These are phyloP conservation scores for Podila minutissima DNA, from an alignment of 192 early-diverging fungal species.

Conservation along the genomic window DNA sequence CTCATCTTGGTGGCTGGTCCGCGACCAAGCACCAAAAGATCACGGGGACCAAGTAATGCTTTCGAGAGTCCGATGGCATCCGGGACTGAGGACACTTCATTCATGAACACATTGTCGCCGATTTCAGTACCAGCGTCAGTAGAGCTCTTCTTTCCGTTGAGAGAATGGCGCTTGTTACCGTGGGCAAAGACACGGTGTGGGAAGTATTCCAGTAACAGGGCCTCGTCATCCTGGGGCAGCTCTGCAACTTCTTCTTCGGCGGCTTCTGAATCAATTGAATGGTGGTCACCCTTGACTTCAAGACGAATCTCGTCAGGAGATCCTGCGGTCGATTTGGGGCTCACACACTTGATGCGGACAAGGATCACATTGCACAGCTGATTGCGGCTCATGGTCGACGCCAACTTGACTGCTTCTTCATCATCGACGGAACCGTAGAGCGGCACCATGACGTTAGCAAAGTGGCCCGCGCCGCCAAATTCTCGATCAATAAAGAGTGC, in stretches of 20 bases:
- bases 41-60: constrained; percentile 50
- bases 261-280: constrained; percentile 28
- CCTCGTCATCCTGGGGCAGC: constrained; percentile 28
- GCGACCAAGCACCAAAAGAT: constrained; percentile 61
- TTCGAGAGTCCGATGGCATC: constrained; percentile 50
- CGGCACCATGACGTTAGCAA: constrained; percentile 37
- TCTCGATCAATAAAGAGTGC: constrained; percentile 46
- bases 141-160: constrained; percentile 4
- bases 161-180: constrained; percentile 4
- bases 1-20: constrained; percentile 26
- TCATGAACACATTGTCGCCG: constrained; percentile 38
- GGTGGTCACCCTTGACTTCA: constrained; percentile 6
- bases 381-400: constrained; percentile 38
- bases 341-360: constrained; percentile 20
- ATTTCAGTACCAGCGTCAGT: constrained; percentile 19
- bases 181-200: constrained; percentile 10
- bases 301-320: constrained; percentile 5
- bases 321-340: not conserved
- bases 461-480: constrained; percentile 38
- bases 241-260: not conserved
- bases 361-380: constrained; percentile 18
- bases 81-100: constrained; percentile 42
- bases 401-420: constrained; percentile 29
- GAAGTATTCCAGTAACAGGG: constrained; percentile 18
- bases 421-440: constrained; percentile 45